Evolutionary conservation across 805 yeast genomes (phyloP), one percentile per base, ranked within the genome.

Genomic region (Hanseniaspora pseudoguilliermondii): DNA sequence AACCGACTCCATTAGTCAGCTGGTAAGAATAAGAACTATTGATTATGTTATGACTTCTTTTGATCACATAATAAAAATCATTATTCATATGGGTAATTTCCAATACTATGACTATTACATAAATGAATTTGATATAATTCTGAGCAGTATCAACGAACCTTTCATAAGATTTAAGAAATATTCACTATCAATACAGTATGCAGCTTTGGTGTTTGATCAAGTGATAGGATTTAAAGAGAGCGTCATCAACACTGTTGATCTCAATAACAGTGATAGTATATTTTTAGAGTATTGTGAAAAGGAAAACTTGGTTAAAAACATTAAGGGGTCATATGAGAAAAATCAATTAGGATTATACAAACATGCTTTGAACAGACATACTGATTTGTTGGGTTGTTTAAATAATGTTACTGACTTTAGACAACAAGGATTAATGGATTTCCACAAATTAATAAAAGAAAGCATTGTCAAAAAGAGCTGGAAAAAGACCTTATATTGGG

Each of bases 71-170:
- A 66, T 80, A 23, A 64, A 70, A 3, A 61, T 71, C 0, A 71
- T 74, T 54, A 66, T 72, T 16, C 75, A 73, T 39, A 63, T 79
- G 40, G 89, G 90, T 0, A 62, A 81, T 2, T 69, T 81, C 0
- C 79, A 78, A 59, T 88, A 84, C 55, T 74, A 81, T 48, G 73
- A 75, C 2, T 80, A 73, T 62, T 83, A 75, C 65, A 59, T 74
- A 3, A 69, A 70, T 6, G 90, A 84, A 60, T 69, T 78, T 39
- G 65, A 68, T 6, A 71, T 68, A 38, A 62, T 79, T 13, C 63
- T 74, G 18, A 61, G 65, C 4, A 60, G 67, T 0, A 38, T 68
- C 8, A 58, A 59, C 6, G 68, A 65, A 11, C 70, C 72, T 6
- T 53, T 62, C 5, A 57, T 61, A 8, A 62, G 64, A 3, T 66